These are phyloP conservation scores for Pleurotus cornucopiae DNA, from an alignment of 768 basidiomycete species.

Conservation along the genomic window DNA sequence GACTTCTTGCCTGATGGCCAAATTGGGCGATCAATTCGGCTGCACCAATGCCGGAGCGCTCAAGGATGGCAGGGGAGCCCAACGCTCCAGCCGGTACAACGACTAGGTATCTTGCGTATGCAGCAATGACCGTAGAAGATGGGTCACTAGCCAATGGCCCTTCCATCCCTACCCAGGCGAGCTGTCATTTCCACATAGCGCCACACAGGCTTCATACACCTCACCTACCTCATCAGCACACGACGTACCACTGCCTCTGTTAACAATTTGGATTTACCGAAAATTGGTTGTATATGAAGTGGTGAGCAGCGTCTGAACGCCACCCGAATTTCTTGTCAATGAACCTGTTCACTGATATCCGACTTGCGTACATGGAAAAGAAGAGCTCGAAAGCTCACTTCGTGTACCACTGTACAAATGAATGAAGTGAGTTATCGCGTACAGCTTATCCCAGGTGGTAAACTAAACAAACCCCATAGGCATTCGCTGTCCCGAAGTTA, in stretches of 20 bases:
- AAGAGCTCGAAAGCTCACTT: not conserved
- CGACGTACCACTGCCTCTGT: constrained; percentile 38
- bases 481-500: not conserved
- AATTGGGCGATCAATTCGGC: constrained; percentile 38
- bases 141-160: constrained; percentile 37
- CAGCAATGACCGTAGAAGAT: constrained; percentile 18
- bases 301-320: constrained; percentile 53
- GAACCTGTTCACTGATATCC: constrained; percentile 35
- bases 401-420: not conserved
- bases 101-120: constrained; percentile 37
- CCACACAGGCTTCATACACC: not conserved
- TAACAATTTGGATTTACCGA: constrained; percentile 32
- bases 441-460: not conserved
- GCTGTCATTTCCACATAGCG: not conserved
- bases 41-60: constrained; percentile 69
- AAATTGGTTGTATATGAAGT: constrained; percentile 45
- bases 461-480: not conserved
- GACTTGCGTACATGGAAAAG: not conserved
- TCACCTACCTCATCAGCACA: constrained; percentile 38
- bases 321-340: constrained; percentile 46
- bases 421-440: not conserved
- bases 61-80: constrained; percentile 52
- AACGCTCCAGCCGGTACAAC: constrained; percentile 51
- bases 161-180: constrained; percentile 24
- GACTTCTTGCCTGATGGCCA: constrained; percentile 43